These are phyloP conservation scores for Dictyostelium firmibasis DNA, from an alignment of 78 protist species.

Conservation along the genomic window DNA sequence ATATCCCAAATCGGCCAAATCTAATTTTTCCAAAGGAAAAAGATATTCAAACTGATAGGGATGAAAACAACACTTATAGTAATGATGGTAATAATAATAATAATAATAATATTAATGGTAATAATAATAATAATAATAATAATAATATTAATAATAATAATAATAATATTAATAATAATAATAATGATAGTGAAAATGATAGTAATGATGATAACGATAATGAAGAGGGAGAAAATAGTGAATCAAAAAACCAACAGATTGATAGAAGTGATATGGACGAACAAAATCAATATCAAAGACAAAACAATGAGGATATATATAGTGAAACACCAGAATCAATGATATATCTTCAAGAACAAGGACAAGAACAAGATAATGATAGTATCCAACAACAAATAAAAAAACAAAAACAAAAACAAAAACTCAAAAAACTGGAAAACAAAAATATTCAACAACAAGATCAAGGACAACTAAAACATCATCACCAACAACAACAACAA, in stretches of 20 bases:
- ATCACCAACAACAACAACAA: neutral
- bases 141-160: neutral
- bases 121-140: neutral
- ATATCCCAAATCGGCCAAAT: too few relatives aligned
- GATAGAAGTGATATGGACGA: too few relatives aligned
- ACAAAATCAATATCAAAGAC: too few relatives aligned
- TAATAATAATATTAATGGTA: neutral
- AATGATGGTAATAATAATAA: neutral
- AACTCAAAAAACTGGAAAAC: neutral
- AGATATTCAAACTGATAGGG: too few relatives aligned
- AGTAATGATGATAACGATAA: too few relatives aligned
- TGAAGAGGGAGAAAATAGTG: too few relatives aligned
- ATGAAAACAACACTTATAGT: too few relatives aligned
- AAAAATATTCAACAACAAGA: neutral
- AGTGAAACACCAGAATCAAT: neutral
- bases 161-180: neutral
- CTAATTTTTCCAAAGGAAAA: too few relatives aligned
- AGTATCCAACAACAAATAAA: neutral
- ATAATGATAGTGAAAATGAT: too few relatives aligned
- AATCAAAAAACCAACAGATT: too few relatives aligned
- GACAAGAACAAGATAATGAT: neutral
- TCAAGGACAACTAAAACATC: neutral
- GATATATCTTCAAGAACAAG: neutral
- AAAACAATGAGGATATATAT: neutral
- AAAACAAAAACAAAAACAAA: neutral